phyloP scores from a whole-genome alignment of 2,329 filamentous ascomycete genomes.

The Fusarium newnesense region DNA sequence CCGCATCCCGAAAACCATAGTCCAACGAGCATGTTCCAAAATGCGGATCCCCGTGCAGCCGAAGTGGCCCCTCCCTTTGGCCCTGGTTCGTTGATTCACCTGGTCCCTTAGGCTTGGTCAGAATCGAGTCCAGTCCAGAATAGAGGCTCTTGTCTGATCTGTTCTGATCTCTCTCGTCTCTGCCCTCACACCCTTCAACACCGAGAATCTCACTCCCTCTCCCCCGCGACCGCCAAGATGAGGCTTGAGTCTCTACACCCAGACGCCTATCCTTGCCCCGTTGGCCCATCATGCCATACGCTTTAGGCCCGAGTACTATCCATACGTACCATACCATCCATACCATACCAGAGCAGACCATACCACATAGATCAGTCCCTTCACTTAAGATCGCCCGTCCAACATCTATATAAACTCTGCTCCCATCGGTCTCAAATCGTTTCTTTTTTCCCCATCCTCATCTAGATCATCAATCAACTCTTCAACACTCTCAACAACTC shows the following conservation, averaged over 20 bases:
- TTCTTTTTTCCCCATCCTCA: conserved; percentile 43
- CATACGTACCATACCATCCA: conserved; percentile 24
- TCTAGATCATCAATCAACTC: conserved; percentile 42
- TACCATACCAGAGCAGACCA: neutral
- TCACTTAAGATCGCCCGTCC: conserved; percentile 31
- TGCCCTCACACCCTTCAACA: conserved; percentile 29
- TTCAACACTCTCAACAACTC: conserved; percentile 33
- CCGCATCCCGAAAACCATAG: conserved; percentile 31
- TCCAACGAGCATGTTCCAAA: conserved; percentile 28
- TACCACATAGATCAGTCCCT: conserved; percentile 27
- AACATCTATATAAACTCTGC: conserved; percentile 45
- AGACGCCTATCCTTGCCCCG: conserved; percentile 38
- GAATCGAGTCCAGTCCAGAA: neutral
- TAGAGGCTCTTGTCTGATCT: conserved; percentile 27
- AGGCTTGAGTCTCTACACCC: conserved; percentile 38
- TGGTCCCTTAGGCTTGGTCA: conserved; percentile 7
- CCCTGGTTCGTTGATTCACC: conserved; percentile 9
- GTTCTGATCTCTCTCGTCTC: conserved; percentile 20
- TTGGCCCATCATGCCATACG: conserved; percentile 45
- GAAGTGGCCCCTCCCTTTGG: conserved; percentile 38
- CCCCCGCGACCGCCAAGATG: conserved; percentile 42
- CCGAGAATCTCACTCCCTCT: conserved; percentile 33
- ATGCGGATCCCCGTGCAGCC: conserved; percentile 45
- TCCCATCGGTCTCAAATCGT: conserved; percentile 34
- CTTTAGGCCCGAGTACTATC: conserved; percentile 38